phyloP scores from a whole-genome alignment of 768 basidiomycete species.

The Tricholomella constricta region DNA sequence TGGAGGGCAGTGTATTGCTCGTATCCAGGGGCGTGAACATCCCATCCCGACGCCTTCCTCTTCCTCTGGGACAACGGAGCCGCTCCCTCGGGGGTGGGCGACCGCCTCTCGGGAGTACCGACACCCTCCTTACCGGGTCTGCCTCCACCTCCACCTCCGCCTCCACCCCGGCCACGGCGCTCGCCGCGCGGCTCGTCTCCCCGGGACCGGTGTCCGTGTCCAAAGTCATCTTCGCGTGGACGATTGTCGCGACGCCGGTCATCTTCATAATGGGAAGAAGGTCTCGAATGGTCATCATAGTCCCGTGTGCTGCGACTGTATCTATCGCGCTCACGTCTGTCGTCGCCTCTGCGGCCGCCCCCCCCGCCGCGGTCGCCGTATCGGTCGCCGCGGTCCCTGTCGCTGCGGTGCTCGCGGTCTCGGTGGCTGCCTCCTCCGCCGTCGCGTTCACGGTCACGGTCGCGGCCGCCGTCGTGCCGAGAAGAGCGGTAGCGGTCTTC shows the following conservation, averaged over 20 bases:
- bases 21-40: constrained; percentile 93
- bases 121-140: constrained; percentile 54
- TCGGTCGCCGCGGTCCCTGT: constrained; percentile 38
- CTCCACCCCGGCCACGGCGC: constrained; percentile 34
- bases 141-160: constrained; percentile 37
- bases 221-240: constrained; percentile 44
- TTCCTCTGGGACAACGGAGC: constrained; percentile 83
- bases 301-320: constrained; percentile 47
- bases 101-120: constrained; percentile 78
- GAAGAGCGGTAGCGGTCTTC: constrained; percentile 70
- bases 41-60: constrained; percentile 92
- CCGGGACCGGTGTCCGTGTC: constrained; percentile 36
- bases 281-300: constrained; percentile 46
- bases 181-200: constrained; percentile 39
- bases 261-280: constrained; percentile 44
- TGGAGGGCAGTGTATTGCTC: constrained; percentile 94
- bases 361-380: constrained; percentile 37
- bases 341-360: constrained; percentile 44
- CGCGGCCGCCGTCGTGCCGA: constrained; percentile 58
- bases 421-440: too few species aligned
- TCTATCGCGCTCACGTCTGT: constrained; percentile 54
- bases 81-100: constrained; percentile 88
- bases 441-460: constrained; percentile 46
- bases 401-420: constrained; percentile 50
- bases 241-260: constrained; percentile 52